Evolutionary conservation across 768 basidiomycete species (phyloP).

Genomic region (Hygrophorus russula): DNA sequence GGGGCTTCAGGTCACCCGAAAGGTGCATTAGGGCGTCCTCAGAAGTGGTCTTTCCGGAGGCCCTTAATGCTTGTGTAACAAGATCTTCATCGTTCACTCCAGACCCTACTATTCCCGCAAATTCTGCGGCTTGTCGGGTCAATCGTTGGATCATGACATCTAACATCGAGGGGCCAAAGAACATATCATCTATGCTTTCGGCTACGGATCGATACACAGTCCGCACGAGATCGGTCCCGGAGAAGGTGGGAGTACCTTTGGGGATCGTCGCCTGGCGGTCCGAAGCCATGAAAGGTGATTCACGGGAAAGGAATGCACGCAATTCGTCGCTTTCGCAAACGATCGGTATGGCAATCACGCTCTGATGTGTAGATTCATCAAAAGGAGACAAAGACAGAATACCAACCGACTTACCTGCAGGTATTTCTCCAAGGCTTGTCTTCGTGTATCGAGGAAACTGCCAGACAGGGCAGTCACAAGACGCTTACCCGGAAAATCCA

Average conservation of each 20-base stretch:
- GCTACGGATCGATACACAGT: constrained; percentile 87
- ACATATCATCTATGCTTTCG: constrained; percentile 94
- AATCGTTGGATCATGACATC: constrained; percentile 91
- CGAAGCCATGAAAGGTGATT: constrained; percentile 69
- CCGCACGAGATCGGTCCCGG: constrained; percentile 69
- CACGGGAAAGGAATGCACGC: constrained; percentile 76
- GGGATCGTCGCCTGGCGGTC: constrained; percentile 21
- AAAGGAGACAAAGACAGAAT: background rate
- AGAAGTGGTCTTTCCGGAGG: constrained; percentile 50
- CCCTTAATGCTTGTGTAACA: constrained; percentile 68
- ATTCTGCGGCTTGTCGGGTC: constrained; percentile 81
- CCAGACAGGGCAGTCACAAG: constrained; percentile 79
- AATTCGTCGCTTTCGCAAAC: constrained; percentile 80
- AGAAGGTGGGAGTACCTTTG: constrained; percentile 37
- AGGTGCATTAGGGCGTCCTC: constrained; percentile 65
- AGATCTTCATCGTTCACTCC: constrained; percentile 77
- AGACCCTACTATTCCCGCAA: constrained; percentile 73
- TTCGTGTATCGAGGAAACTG: constrained; percentile 78
- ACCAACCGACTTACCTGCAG: constrained; percentile 51
- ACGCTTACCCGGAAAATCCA: constrained; percentile 93
- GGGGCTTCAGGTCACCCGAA: constrained; percentile 65
- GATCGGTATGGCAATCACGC: constrained; percentile 56
- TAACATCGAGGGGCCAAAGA: constrained; percentile 92
- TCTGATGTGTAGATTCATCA: constrained; percentile 29
- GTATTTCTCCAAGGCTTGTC: constrained; percentile 77